Base-by-base conservation (phyloP, 2,329 filamentous ascomycete genomes). In the Pestalotiopsis sp. region DNA sequence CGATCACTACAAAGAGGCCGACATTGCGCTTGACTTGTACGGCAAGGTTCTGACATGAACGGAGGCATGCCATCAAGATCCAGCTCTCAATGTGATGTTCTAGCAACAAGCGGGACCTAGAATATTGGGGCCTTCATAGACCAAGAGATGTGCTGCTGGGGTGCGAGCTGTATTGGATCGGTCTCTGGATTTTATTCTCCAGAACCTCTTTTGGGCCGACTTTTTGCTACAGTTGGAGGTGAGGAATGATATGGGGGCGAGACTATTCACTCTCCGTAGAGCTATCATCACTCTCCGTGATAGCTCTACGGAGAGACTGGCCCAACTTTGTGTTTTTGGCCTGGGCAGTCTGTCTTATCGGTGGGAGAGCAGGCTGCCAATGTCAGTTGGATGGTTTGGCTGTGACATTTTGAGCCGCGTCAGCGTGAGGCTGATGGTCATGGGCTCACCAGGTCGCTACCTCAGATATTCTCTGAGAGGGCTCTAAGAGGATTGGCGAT, bases 1-100 rank as follows among this genome's bases (percentile, higher is more conserved):
- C 57, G 92, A 94, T 76, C 92, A 94, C 77, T 94, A 94, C 79
- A 90, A 92, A 72, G 83, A 86, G 31, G 91, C 94, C 76, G 92
- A 94, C 74, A 88, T 92, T 67, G 89, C 90, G 73, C 88, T 90
- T 70, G 84, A 88, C 70, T 78, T 85, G 11, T 83, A 81, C 77
- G 81, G 78, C 65, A 81, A 78, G 69, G 74, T 75, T 61, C 76
- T 78, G 64, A 72, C 73, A 70, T 75, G 74, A 77, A 56, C 49
- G 67, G 65, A 13, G 25, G 23, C 61, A 57, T 41, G 13, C n/a
- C 17, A 45, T 23, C 61, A 52, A n/a, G 7, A n/a, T n/a, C 45
- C n/a, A 52, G n/a, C 45, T 52, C 7, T 52, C 45, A 4, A 17
- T n/a, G 17, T n/a, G 45, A 3, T n/a, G 7, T 11, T 25, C 11